Base-by-base conservation (phyloP, 192 early-diverging fungal genomes). In the Backusella morwellensis region DNA sequence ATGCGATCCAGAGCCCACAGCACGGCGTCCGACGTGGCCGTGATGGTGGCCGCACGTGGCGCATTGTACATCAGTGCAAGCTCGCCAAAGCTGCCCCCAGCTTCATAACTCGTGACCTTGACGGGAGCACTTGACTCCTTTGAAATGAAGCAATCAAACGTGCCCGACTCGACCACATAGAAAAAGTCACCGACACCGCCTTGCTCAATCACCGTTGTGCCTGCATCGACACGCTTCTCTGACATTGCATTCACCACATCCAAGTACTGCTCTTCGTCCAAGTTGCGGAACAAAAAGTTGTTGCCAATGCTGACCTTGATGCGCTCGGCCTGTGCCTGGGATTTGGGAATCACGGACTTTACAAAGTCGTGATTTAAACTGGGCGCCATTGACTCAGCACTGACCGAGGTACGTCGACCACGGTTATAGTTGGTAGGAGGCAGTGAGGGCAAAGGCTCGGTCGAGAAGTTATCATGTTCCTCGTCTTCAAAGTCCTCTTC, bases 11-110 rank as follows among this genome's bases (percentile, higher is more conserved):
- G 83, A 1, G 98, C 98, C 98, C 98, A 99, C 70, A 99, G 87
- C 26, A 96, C 93, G 15, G 90, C 87, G 54, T 95, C 92, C 4
- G 91, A 89, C 1, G 95, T 98, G 1, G 95, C 91, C 2, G 87
- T 87, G 14, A 99, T 93, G 1, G 97, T 98, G 38, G 98, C 98
- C 2, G 98, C 98, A 50, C 98, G 92, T 12, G 98, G 98, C 8
- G 96, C 96, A 77, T 98, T 98, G 85, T 99, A 99, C 98, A 99
- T 99, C 6, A 99, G 88, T 41, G 98, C 98, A 54, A 99, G 88
- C 85, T 99, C 97, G 73, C 98, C 98, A 93, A 99, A 99, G 81
- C 91, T 93, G 66, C 95, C 97, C 68, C 95, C 92, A 17, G 95
- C 87, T 9, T 83, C 91, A 77, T 97, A 97, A 35, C 89, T 86